Base-by-base conservation (phyloP, 768 basidiomycete species). In the Vararia minispora region DNA sequence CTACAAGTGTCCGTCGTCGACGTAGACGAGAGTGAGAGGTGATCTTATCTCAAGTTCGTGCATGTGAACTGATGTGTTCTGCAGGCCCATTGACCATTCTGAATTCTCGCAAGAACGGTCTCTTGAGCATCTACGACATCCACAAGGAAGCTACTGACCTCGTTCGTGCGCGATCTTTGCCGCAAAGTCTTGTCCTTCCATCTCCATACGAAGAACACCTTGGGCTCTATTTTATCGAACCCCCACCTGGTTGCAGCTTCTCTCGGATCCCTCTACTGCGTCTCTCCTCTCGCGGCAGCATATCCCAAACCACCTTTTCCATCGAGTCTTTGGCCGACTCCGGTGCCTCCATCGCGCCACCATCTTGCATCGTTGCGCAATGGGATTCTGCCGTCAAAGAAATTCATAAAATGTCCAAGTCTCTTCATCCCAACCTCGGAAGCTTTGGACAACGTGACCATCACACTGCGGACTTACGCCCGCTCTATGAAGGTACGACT, bases 91-190 rank as follows among this genome's bases (percentile, higher is more conserved):
- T 72, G 5, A 76, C 78, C 0, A 52, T 81, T 21, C 54, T 86
- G 22, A 72, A 70, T 1, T 82, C 84, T 3, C 67, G 66, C 3
- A 68, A 60, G 39, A 82, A 77, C 45, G 59, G 61, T 12, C 51
- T 85, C 25, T 57, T 79, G 11, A 74, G 77, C 2, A 50, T 80
- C 3, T 87, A 86, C 44, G 76, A 82, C 50, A 69, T 80, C 17
- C 65, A 67, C 26, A 61, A 58, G 21, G 49, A 60, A 5, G 41
- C 57, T 12, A 65, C 63, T 18, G 47, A 51, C 14, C 62, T 71
- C 18, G 42, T 75, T n/a, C 68, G 68, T 28, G 50, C 68, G 37
- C 58, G 68, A 39, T 50, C 56, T 6, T 45, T 56, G 3, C 74
- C 79, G 1, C 71, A 67, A 42, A 55, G 56, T 35, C 50, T 79